These are phyloP conservation scores for Berberis vulgaris DNA, from an alignment of 164 flowering plant genomes.

Conservation along the genomic window DNA sequence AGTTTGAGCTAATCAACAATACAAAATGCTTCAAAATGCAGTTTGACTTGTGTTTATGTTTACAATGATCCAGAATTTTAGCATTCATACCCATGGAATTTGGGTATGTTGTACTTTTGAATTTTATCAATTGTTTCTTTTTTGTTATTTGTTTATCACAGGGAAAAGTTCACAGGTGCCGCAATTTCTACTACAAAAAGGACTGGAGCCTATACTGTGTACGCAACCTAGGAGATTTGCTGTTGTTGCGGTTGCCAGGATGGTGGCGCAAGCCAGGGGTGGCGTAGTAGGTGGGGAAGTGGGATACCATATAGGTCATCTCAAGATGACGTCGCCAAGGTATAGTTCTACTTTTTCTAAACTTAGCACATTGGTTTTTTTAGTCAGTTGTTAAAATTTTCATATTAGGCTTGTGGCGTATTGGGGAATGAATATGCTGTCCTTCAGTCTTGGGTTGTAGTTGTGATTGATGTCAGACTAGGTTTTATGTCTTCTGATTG, in stretches of 20 bases:
- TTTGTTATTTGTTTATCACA: slow-evolving; percentile 10
- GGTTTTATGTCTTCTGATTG: no score
- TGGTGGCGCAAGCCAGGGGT: slow-evolving; percentile 80
- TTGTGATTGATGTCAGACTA: no score
- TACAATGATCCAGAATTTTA: no score
- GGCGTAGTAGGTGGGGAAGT: slow-evolving; percentile 85
- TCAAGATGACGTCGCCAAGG: slow-evolving; percentile 56
- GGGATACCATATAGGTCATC: slow-evolving; percentile 95
- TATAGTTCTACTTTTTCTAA: slow-evolving; percentile 15
- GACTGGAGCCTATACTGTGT: slow-evolving; percentile 72
- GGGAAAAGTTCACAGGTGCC: slow-evolving; percentile 99
- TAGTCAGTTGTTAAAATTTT: background rate
- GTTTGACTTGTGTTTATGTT: no score
- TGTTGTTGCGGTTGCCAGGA: slow-evolving; percentile 92
- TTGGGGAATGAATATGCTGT: no score
- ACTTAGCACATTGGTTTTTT: background rate
- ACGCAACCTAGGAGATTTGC: slow-evolving; percentile 99
- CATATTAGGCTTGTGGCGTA: background rate
- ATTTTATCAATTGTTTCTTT: background rate
- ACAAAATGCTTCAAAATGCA: no score
- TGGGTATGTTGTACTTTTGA: background rate
- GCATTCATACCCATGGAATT: no score
- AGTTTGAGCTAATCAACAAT: no score
- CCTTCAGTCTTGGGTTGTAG: no score
- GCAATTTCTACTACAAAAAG: slow-evolving; percentile 70